Evolutionary conservation across 2,329 filamentous ascomycete species (phyloP), one percentile per base, ranked within the genome.

Genomic region (Proliferodiscus dingleyae): DNA sequence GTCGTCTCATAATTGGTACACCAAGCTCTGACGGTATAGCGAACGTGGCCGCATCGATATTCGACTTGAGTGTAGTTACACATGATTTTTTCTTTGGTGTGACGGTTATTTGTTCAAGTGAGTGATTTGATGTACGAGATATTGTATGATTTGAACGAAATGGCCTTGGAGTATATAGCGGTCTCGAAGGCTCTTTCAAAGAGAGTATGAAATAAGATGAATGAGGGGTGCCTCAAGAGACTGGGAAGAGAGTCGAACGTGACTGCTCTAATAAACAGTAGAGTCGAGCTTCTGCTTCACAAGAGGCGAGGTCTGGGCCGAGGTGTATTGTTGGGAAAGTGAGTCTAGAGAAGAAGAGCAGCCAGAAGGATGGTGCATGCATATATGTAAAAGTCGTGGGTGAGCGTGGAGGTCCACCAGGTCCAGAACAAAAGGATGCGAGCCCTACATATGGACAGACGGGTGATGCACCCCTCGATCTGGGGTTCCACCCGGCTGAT

Each of bases 11-110:
- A 68, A 49, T 51, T 59, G 37, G 59, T 58, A 66, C 75, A 79
- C 75, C 75, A 79, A 15, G 73, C 73, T 52, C 73, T 68, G 37
- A 79, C 75, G 7, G 72, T 73, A 54, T 72, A 78, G 26, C 75
- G 69, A 47, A 74, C 63, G 61, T 80, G 75, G 40, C 68, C 69
- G 62, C 76, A 80, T 32, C 69, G 67, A 59, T 75, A 80, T 49
- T 77, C 72, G 44, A 80, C 75, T 62, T 78, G 72, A 18, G 71
- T 78, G 54, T 79, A 79, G 60, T 79, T 75, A 61, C 76, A 80
- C 76, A 80, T 80, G 40, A 43, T 63, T 26, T 15, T 24, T 6
- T 26, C 24, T 26, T 3, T 21, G 28, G 10, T 28, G 38, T 21
- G 7, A 13, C 38, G 33, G 13, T 15, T n/a, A n/a, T 21, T 28